Evolutionary conservation across 768 basidiomycete species (phyloP).

Genomic region (Auricularia auricula-judae): DNA sequence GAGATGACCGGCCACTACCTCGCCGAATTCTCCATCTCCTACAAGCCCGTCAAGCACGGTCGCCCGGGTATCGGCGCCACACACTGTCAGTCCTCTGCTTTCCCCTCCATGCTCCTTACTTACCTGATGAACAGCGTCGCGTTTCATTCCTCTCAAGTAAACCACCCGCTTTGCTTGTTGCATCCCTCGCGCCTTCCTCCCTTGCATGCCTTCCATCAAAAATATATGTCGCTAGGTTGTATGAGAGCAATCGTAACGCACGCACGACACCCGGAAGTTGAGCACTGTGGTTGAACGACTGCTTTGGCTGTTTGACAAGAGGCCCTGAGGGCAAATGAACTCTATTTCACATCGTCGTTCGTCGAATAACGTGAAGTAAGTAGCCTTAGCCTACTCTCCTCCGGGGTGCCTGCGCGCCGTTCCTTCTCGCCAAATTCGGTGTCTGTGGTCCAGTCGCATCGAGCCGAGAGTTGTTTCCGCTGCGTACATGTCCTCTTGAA

Average conservation of each 20-base stretch:
- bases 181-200: background rate
- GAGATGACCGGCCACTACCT: constrained; percentile 99
- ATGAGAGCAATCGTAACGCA: background rate
- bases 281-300: no score
- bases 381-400: no score
- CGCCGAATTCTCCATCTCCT: constrained; percentile 86
- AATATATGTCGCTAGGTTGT: background rate
- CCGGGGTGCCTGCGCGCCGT: no score
- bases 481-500: no score
- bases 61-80: constrained; percentile 97
- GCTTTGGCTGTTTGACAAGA: no score
- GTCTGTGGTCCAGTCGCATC: no score
- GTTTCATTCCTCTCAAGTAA: constrained; percentile 90
- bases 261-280: no score
- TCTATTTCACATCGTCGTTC: no score
- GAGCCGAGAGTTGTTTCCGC: no score
- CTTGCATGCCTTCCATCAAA: background rate
- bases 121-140: constrained; percentile 24
- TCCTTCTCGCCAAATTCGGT: no score
- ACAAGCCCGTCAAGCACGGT: constrained; percentile 99
- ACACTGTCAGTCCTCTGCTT: constrained; percentile 49
- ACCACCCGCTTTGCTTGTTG: constrained; percentile 10
- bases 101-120: background rate
- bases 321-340: no score
- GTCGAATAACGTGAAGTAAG: no score